Base-by-base conservation (phyloP, 257 asterid genomes). In the Primulina tabacum region DNA sequence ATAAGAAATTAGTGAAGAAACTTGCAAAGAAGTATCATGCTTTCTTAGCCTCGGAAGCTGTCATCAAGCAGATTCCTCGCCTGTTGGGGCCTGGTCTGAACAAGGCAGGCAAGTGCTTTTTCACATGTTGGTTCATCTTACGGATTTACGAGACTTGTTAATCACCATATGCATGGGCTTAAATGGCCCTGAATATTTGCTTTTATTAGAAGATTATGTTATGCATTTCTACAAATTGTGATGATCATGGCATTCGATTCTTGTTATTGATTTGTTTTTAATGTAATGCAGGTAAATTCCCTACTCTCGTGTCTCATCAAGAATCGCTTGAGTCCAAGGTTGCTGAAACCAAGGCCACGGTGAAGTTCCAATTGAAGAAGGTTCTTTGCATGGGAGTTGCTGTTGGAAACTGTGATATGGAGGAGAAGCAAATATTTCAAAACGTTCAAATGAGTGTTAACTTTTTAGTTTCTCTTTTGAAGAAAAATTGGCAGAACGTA, bases 11-110 rank as follows among this genome's bases (percentile, higher is more conserved):
- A 11, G 77, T 73, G 26, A 73, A 73, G 73, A 73, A 73, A n/a
- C 77, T 73, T 66, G 77, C 77, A 8, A 73, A 73, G 56, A 73
- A 73, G 24, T 73, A 73, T 59, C 77, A 73, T 47, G 77, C 71
- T 28, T 66, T 66, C 71, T 66, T 66, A 16, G 71, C 71, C 14
- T 66, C 71, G 14, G 71, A 66, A 66, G 71, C 71, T 66, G 71
- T 66, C 33, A 66, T 66, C 60, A 66, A 66, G 62, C 71, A 66
- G 43, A 73, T 73, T 67, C 77, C 77, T 47, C 77, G 68, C 43
- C 77, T 73, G 40, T 59, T 73, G 40, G 77, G 77, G 6, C 77
- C 77, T 16, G 72, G 77, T 38, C 29, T 73, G 34, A 73, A 73
- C 68, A 73, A 66, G 68, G 77, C 77, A 67, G 77, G 55, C 55